These are phyloP conservation scores for Lasiosphaeria hispida DNA, from an alignment of 495 filamentous ascomycete species.

Conservation along the genomic window DNA sequence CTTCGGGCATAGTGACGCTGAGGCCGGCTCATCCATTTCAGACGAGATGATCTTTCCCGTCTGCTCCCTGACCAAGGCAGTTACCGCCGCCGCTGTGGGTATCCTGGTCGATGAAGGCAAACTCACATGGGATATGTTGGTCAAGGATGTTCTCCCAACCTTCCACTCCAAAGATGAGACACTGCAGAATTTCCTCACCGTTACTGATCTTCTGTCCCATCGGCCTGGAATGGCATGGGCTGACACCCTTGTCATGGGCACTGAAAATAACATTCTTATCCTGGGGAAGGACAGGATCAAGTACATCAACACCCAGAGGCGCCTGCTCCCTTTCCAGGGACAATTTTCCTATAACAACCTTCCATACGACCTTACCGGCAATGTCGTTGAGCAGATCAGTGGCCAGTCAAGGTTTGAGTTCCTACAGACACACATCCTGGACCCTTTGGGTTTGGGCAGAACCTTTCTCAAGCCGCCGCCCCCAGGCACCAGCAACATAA, in stretches of 20 bases:
- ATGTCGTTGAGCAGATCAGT: constrained; percentile 2
- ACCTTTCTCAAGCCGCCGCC: constrained; percentile 1
- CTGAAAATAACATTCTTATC: constrained; percentile 5
- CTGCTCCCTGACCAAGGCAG: constrained; percentile 1
- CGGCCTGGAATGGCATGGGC: not conserved
- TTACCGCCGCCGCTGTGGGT: not conserved
- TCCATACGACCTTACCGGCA: not conserved
- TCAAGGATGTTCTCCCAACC: constrained; percentile 1
- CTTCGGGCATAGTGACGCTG: constrained; percentile 1
- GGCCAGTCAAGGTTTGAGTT: not conserved
- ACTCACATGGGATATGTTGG: not conserved
- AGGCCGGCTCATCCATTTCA: not conserved
- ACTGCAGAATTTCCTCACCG: not conserved
- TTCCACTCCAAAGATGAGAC: not conserved
- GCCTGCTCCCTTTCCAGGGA: not conserved
- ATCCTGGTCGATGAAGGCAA: constrained; percentile 6
- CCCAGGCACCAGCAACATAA: not conserved
- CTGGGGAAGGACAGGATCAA: not conserved
- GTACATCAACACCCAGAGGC: not conserved
- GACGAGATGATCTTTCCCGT: not conserved
- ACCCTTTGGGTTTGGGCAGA: not conserved
- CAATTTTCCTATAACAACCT: constrained; percentile 2
- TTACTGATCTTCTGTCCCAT: constrained; percentile 4
- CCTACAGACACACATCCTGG: not conserved
- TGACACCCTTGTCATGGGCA: not conserved